Base-by-base conservation (phyloP, 139 green algal genomes). In the Chlorella sp. region DNA sequence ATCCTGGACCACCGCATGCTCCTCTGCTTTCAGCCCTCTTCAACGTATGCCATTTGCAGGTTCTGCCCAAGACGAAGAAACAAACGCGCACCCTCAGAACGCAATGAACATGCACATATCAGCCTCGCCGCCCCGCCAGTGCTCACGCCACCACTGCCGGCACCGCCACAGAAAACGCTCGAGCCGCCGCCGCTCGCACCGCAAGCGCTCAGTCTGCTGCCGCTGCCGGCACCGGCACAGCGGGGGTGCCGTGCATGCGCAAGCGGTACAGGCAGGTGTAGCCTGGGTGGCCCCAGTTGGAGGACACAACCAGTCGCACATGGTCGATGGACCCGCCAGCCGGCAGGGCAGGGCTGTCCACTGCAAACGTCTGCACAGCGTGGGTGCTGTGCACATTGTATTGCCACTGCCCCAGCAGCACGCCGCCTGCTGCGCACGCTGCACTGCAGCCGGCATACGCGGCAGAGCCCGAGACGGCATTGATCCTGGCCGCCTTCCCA, bases 191-290 rank as follows among this genome's bases (percentile, higher is more conserved):
- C 9, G 44, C 44, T 51, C 44, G 9, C 9, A 9, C 44, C 9
- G 44, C 44, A 6, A 9, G 7, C 51, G 51, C 51, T 60, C 51
- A 60, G 2, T 9, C 51, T 21, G 51, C 51, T 21, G 51, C 51
- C 51, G 51, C 51, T 21, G 51, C 51, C 51, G 51, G 51, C 51
- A 60, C 51, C 51, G 51, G 12, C 51, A 60, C 51, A 60, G 51
- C 60, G 12, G 82, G 76, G 13, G 57, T 76, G 74, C 87, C 87
- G 39, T 91, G 87, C 32, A 91, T 63, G 26, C 87, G 73, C 38
- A 91, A 41, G 32, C 87, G 84, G 81, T 91, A 91, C 3, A 91
- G 57, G 84, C 87, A 91, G 34, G 87, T 91, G 67, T 78, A 89
- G 0, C 62, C 28, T 30, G 73, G 62, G 84, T 85, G 68, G 25